Base-by-base conservation (phyloP, 2,329 filamentous ascomycete species). In the Colletotrichum sp. region DNA sequence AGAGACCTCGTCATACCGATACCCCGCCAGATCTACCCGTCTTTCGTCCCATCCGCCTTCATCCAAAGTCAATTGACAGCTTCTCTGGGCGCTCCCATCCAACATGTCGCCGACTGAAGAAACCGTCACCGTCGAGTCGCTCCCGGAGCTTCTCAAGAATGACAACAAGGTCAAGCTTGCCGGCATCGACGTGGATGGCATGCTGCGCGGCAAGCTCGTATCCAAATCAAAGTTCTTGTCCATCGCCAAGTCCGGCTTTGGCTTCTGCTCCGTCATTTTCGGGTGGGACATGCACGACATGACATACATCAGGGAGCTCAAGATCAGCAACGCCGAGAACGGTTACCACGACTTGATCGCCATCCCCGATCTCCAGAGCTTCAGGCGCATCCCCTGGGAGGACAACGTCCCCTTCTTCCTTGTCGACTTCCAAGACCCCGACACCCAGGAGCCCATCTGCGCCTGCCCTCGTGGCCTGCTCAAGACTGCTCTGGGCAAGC, bases 201-300 rank as follows among this genome's bases (percentile, higher is more conserved):
- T 95, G 67, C 88, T 98, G 71, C 94, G 96, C 71, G 96, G 96
- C 79, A 98, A 98, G 87, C 90, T 98, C 76, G 92, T 98, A 85
- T 95, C 95, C 80, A 98, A 98, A 89, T 94, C 93, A 83, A 98
- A 98, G 87, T 98, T 98, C 84, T 87, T 98, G 48, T 95, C 94
- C 34, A 91, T 98, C 69, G 93, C 93, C n/a, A 85, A 91, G 56
- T 90, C 92, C 59, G 96, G 96, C 67, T 98, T 98, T 80, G 96
- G 96, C 69, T 98, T 98, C 88, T 98, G 96, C 88, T 97, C 94
- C 24, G 95, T 98, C 79, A 92, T 98, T 78, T 98, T 98, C 81
- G 96, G 96, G 83, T 98, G 96, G 96, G 96, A 98, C 85, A 98
- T 98, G 95, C 96, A 98, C 85, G 96, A 98, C 82, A 90, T 92